Evolutionary conservation across 495 filamentous ascomycete species (phyloP).

Genomic region (Lindgomyces ingoldianus): DNA sequence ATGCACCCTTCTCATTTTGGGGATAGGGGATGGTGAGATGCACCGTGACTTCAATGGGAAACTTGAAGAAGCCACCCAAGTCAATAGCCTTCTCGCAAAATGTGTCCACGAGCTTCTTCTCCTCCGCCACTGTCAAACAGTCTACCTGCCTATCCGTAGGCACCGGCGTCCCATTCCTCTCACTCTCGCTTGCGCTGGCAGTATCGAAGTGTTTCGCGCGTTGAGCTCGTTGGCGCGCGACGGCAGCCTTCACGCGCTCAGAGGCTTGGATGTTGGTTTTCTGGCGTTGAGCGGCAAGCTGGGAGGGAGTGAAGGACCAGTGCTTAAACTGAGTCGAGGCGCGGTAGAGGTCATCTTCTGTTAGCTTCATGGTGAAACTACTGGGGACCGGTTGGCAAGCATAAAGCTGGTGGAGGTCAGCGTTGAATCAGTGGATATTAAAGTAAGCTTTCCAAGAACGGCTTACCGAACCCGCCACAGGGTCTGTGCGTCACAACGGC

Average conservation of each 20-base stretch:
- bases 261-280: conserved; percentile 75
- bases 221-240: conserved; percentile 53
- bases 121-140: conserved; percentile 78
- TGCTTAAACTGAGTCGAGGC: conserved; percentile 83
- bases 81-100: conserved; percentile 59
- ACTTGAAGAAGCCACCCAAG: conserved; percentile 58
- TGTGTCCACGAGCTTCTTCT: conserved; percentile 75
- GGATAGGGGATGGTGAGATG: no score
- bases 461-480: no score
- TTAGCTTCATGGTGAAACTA: conserved; percentile 46
- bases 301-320: conserved; percentile 86
- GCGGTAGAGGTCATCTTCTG: conserved; percentile 90
- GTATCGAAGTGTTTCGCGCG: conserved; percentile 26
- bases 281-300: conserved; percentile 66
- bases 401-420: not conserved
- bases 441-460: no score
- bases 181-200: conserved; percentile 45
- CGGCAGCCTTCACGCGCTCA: conserved; percentile 66
- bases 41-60: conserved; percentile 79
- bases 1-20: not conserved
- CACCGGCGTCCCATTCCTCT: conserved; percentile 19
- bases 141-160: conserved; percentile 58
- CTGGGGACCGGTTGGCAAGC: not conserved
- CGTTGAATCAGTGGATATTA: not conserved
- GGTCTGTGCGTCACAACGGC: no score